A percentile compares a stretch with the other conserved stretches of the same genome.
Conservation (phyloP, 148 eudicot genomes). For the Nyssa sinensis region DNA sequence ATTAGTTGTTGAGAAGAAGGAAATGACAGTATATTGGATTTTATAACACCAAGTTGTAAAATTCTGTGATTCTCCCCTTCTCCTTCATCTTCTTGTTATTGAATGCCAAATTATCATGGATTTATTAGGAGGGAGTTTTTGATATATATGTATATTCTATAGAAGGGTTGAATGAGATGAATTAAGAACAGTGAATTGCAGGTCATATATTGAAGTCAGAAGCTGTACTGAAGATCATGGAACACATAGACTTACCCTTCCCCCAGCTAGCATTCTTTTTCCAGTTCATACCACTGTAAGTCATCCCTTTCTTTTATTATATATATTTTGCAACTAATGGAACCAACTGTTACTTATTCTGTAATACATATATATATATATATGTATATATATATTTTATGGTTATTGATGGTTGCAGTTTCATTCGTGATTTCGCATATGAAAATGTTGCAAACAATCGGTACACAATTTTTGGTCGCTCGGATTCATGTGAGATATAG, state of each 20-base stretch:
- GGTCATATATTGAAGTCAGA: constrained; percentile 90
- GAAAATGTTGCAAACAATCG: constrained; percentile 93
- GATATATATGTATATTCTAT: neutral
- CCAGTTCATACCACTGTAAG: constrained; percentile 77
- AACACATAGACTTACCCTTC: constrained; percentile 84
- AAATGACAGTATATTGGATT: too few species aligned
- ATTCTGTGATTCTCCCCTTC: neutral
- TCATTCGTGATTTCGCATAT: constrained; percentile 83
- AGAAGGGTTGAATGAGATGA: neutral
- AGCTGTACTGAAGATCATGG: constrained; percentile 97
- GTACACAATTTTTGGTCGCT: constrained; percentile 75
- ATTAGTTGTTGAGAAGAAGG: neutral
- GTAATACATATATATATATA: neutral
- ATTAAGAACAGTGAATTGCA: constrained; percentile 28
- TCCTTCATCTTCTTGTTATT: neutral
- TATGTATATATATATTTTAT: constrained; percentile 1
- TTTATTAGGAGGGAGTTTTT: neutral
- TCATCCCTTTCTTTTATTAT: neutral
- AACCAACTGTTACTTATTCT: too few species aligned
- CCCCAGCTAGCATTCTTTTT: constrained; percentile 89
- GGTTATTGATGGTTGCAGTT: constrained; percentile 43
- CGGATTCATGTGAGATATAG: constrained; percentile 88
- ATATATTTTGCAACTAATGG: neutral
- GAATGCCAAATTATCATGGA: neutral
- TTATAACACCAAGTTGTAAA: too few species aligned